Evolutionary conservation across 2,329 filamentous ascomycete species (phyloP).

Genomic region (Colletotrichum coccodes): DNA sequence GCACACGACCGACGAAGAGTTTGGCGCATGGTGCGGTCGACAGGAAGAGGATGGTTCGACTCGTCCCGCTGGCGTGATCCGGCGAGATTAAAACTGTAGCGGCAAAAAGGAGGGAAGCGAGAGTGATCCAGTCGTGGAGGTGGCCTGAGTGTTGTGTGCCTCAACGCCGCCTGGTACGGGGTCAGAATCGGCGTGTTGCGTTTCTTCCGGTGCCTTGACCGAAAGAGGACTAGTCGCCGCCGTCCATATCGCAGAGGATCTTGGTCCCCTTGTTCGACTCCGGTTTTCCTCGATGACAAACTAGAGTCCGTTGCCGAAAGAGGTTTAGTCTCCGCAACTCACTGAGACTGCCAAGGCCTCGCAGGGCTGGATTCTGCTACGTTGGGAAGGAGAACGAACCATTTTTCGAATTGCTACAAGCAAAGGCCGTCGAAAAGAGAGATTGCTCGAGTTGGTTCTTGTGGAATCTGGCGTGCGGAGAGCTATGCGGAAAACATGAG

Average conservation of each 20-base stretch:
- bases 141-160: background rate
- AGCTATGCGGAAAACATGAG: background rate
- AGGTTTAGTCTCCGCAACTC: constrained; percentile 44
- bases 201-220: background rate
- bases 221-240: constrained; percentile 28
- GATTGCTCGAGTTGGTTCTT: background rate
- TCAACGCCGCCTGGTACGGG: background rate
- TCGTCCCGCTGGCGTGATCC: background rate
- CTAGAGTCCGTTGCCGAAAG: constrained; percentile 22
- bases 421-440: background rate
- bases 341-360: background rate
- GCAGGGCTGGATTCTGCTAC: background rate
- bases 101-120: background rate
- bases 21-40: constrained; percentile 54
- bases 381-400: background rate
- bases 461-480: background rate
- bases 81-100: background rate
- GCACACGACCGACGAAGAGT: constrained; percentile 68
- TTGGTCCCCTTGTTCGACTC: background rate
- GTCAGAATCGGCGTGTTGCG: background rate
- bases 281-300: background rate
- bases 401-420: background rate
- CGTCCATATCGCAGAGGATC: background rate
- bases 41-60: background rate
- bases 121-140: background rate